Evolutionary conservation across 2,329 filamentous ascomycete species (phyloP), one percentile per base, ranked within the genome.

Genomic region (Cercospora janseana): DNA sequence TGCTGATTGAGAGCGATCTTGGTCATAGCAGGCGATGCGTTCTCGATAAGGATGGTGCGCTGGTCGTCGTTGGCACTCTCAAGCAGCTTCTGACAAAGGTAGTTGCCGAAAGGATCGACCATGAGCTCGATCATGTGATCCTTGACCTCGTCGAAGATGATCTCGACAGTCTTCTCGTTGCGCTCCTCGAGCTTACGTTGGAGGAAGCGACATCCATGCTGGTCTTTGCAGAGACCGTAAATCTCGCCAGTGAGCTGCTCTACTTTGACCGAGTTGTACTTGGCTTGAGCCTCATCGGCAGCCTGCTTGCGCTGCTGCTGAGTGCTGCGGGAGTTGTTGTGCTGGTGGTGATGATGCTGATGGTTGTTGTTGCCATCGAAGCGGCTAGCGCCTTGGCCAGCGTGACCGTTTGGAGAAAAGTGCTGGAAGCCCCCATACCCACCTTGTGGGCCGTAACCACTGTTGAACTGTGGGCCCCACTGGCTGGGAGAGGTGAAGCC

Each of bases 101-200:
- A 98, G 77, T 98, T 98, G 69, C 93, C 93, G 70, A 98, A 98
- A 7, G 93, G 92, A 72, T 98, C 92, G 54, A 90, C 96, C 93
- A 98, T 98, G 59, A 98, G 79, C 75, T 98, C 93, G 57, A 95
- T 85, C 61, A 98, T 91, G 69, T 97, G 90, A 66, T 87, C 80
- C 67, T 92, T 89, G 46, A 91, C 95, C 76, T 98, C 93, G 23
- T 85, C 77, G 78, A 94, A 98, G 69, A 98, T 97, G 76, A 91
- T 84, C 69, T 94, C 87, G 44, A 96, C 81, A 63, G 94, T 82
- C 21, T 92, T 86, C 4, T 86, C 80, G 60, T 86, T 84, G 61
- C 86, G 86, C 66, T 95, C 92, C 73, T 98, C 93, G 4, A 98
- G 79, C 75, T 97, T 95, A 77, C 95, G 93, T 75, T 98, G 93